Base-by-base conservation (phyloP, 2,329 filamentous ascomycete species). In the Trichoderma guizhouense region DNA sequence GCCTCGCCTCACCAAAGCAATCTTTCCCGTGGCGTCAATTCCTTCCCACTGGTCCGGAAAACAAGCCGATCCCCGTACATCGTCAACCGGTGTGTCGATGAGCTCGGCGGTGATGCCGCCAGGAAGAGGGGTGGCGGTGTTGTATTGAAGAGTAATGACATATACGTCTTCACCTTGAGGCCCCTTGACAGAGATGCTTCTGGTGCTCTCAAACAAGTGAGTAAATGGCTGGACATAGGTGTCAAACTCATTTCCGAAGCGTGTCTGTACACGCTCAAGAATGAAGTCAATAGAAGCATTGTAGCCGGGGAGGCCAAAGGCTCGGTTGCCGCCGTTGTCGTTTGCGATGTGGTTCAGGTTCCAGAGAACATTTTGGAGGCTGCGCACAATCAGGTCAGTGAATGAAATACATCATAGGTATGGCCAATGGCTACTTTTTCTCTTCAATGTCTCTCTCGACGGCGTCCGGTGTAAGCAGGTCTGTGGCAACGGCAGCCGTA, bases 221-320 rank as follows among this genome's bases (percentile, higher is more conserved):
- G 82, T 83, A 78, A 87, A 86, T 7, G 81, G 78, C 76, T 87
- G 85, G 34, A 85, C 77, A 30, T 76, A 80, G 14, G 83, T 86
- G 74, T 86, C 80, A 58, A 86, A 79, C 62, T 84, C 76, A 64
- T 82, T 79, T 69, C 77, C 77, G 73, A 84, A 83, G 26, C 81
- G 80, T 36, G 74, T 80, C 72, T 79, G 74, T 14, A 81, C 78
- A 14, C 85, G 84, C 68, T 85, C 84, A 6, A 88, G 81, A 71
- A 90, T 80, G 76, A 86, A 90, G 75, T 90, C 86, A 21, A 87
- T 79, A 0, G 88, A 90, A 2, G 87, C 88, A 65, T 84, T 83
- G 82, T 86, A 90, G 15, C 89, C 89, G 1, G 87, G 86, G 11
- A 86, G 80, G 15, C 89, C 88, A 72, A 89, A 90, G 6, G 88